These are phyloP conservation scores for Conoideocrella luteorostrata DNA, from an alignment of 2,329 filamentous ascomycete species.

Conservation along the genomic window DNA sequence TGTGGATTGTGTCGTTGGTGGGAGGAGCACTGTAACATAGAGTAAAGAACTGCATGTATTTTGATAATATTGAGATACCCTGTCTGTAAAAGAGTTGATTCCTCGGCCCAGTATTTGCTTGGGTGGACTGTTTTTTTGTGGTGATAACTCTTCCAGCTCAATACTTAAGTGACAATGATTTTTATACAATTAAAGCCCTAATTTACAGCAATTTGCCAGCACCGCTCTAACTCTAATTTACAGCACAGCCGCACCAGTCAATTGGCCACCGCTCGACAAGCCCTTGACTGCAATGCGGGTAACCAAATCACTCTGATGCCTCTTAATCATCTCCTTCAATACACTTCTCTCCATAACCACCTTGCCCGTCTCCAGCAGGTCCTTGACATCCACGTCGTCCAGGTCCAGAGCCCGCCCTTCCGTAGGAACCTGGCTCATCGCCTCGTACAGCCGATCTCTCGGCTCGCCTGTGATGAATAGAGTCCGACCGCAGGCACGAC, in stretches of 20 bases:
- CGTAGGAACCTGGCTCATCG: slow-evolving; percentile 56
- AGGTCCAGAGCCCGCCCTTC: slow-evolving; percentile 65
- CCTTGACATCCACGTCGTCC: slow-evolving; percentile 90
- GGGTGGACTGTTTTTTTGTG: neutral
- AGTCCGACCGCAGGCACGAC: slow-evolving; percentile 59
- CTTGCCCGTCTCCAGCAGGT: slow-evolving; percentile 77
- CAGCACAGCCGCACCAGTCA: slow-evolving; percentile 20
- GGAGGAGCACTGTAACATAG: slow-evolving; percentile 70
- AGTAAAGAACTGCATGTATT: slow-evolving; percentile 9
- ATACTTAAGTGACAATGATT: too few relatives aligned
- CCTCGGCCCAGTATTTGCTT: neutral
- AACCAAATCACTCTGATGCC: slow-evolving; percentile 63
- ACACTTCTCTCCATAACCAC: slow-evolving; percentile 82
- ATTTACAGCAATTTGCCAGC: neutral
- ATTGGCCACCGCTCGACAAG: slow-evolving; percentile 24
- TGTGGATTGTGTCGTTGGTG: slow-evolving; percentile 86
- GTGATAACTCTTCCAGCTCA: too few relatives aligned
- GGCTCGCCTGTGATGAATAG: slow-evolving; percentile 63
- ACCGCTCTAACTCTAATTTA: neutral
- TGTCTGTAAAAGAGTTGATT: neutral
- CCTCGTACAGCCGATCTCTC: slow-evolving; percentile 58
- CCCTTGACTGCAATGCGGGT: slow-evolving; percentile 40
- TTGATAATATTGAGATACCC: slow-evolving; percentile 6
- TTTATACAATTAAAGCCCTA: too few relatives aligned
- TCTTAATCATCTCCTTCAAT: slow-evolving; percentile 64